phyloP scores from a whole-genome alignment of 2,329 filamentous ascomycete species.

The Domatiomyces catenatus region DNA sequence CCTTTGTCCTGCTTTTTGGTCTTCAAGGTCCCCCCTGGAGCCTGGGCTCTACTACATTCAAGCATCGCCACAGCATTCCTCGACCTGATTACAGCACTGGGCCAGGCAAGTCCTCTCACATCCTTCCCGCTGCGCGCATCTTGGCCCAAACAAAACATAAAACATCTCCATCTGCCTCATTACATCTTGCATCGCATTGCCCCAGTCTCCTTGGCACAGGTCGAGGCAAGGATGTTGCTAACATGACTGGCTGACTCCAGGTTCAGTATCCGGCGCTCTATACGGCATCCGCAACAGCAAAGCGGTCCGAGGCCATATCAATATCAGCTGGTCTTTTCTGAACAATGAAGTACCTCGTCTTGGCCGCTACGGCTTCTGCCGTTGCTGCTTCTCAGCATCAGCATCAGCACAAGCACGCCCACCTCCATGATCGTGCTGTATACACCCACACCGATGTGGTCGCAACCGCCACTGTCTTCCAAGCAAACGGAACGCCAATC shows the following conservation, averaged over 20 bases:
- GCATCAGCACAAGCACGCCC: conserved; percentile 27
- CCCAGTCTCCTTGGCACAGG: conserved; percentile 7
- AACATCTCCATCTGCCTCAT: neutral
- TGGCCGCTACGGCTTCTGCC: conserved; percentile 27
- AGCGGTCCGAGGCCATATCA: conserved; percentile 1
- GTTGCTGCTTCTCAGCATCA: conserved; percentile 29
- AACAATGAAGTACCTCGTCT: conserved; percentile 26
- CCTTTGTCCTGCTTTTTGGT: conserved; percentile 8
- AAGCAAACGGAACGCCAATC: conserved; percentile 50
- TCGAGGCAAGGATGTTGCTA: neutral
- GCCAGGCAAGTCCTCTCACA: neutral
- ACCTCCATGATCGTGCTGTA: conserved; percentile 25
- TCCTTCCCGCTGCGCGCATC: neutral
- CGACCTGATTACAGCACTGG: neutral
- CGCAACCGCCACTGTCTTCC: conserved; percentile 51
- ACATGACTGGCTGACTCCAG: neutral
- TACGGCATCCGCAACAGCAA: neutral
- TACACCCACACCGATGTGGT: conserved; percentile 25
- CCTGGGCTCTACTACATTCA: neutral
- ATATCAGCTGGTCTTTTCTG: conserved; percentile 22
- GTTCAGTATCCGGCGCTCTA: neutral
- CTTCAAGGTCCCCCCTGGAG: neutral
- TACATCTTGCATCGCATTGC: conserved; percentile 6
- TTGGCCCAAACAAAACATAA: neutral
- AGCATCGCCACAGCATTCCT: neutral